phyloP scores from a whole-genome alignment of 306 rosid species.

The Gastrolobium bilobum region DNA sequence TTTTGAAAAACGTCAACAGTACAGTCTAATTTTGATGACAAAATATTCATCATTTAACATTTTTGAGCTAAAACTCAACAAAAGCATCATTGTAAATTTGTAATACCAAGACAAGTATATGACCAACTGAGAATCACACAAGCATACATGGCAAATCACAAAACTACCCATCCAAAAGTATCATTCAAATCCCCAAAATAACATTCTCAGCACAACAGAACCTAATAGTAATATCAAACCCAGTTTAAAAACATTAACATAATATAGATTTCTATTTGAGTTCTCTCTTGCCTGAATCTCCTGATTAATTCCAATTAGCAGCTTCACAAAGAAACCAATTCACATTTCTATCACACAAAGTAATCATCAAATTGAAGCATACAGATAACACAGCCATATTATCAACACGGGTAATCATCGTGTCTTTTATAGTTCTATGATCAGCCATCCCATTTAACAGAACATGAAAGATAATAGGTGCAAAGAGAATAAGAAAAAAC shows the following conservation, averaged over 20 bases:
- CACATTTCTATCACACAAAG: constrained; percentile 33
- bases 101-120: not conserved
- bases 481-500: not conserved
- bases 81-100: constrained; percentile 1
- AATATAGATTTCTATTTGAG: constrained; percentile 21
- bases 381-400: constrained; percentile 16
- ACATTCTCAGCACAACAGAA: not conserved
- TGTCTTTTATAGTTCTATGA: constrained; percentile 2
- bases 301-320: constrained; percentile 40
- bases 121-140: not conserved
- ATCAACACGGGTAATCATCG: not conserved
- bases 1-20: not conserved
- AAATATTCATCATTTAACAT: constrained; percentile 10
- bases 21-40: constrained; percentile 3
- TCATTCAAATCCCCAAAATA: constrained; percentile 2
- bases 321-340: constrained; percentile 1
- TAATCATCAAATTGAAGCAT: constrained; percentile 40
- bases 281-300: constrained; percentile 2
- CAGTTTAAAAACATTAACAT: not conserved
- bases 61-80: not conserved
- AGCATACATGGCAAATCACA: not conserved
- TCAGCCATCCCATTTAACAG: constrained; percentile 2
- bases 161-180: constrained; percentile 1
- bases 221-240: not conserved
- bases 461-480: not conserved